Conservation (phyloP, 352 stramenopile genomes). For the Phytophthora sojae region DNA sequence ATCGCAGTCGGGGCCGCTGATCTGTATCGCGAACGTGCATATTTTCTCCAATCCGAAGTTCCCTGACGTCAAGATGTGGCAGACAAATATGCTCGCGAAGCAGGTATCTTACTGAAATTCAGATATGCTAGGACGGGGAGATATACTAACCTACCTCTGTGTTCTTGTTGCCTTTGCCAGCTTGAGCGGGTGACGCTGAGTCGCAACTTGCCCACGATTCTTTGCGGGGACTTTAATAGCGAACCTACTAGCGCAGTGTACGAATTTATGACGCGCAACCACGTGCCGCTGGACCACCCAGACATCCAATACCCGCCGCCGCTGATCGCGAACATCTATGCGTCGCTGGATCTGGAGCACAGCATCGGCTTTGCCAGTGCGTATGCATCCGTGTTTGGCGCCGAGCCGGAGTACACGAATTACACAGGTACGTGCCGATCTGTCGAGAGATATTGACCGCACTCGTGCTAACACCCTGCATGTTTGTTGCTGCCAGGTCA, state of each 20-base stretch:
- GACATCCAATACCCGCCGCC: conserved; percentile 88
- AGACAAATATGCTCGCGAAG: conserved; percentile 91
- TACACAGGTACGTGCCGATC: conserved; percentile 86
- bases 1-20: conserved; percentile 63
- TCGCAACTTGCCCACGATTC: conserved; percentile 93
- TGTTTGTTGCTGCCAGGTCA: conserved; percentile 50
- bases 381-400: conserved; percentile 95
- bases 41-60: conserved; percentile 99
- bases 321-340: conserved; percentile 78
- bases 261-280: conserved; percentile 94
- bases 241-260: conserved; percentile 97
- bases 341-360: conserved; percentile 90
- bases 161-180: conserved; percentile 30
- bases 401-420: conserved; percentile 98
- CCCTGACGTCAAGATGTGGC: conserved; percentile 99
- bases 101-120: conserved; percentile 48
- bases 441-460: neutral
- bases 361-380: conserved; percentile 94
- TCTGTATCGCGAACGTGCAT: conserved; percentile 98
- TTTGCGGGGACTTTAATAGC: conserved; percentile 99
- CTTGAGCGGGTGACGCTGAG: conserved; percentile 76
- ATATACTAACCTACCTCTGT: conserved; percentile 9
- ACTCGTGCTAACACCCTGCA: neutral
- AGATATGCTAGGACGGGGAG: neutral
- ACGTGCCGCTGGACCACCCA: conserved; percentile 88